Percentiles rank a stretch among this genome's conserved stretches.
phyloP scores from a whole-genome alignment of 352 stramenopile genomes.

The Phytophthora quininea region DNA sequence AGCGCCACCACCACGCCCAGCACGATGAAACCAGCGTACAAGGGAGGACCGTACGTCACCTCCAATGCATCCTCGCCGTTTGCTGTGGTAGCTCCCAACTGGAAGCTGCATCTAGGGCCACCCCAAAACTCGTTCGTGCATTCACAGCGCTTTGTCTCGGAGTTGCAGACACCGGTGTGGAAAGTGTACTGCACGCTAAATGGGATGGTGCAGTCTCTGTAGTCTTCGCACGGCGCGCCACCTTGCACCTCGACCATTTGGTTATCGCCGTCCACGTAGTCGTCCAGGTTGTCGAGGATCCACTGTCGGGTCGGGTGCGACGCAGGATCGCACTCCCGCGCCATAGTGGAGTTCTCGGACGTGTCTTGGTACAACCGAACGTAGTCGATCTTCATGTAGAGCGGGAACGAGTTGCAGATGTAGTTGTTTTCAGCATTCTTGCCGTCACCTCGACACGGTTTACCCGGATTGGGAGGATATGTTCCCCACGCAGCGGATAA shows the following conservation, averaged over 20 bases:
- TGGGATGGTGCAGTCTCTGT: slow-evolving; percentile 66
- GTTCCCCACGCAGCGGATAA: slow-evolving; percentile 88
- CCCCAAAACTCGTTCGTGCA: slow-evolving; percentile 69
- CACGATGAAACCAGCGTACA: slow-evolving; percentile 32
- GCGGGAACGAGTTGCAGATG: slow-evolving; percentile 81
- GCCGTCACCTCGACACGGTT: slow-evolving; percentile 64
- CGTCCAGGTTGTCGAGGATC: slow-evolving; percentile 64
- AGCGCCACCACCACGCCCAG: slow-evolving; percentile 28
- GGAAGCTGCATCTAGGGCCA: slow-evolving; percentile 67
- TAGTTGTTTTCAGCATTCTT: slow-evolving; percentile 50
- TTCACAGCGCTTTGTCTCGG: slow-evolving; percentile 45
- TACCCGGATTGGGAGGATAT: slow-evolving; percentile 58
- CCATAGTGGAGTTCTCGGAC: slow-evolving; percentile 49
- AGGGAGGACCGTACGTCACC: slow-evolving; percentile 35
- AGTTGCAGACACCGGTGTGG: slow-evolving; percentile 61
- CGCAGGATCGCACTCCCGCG: slow-evolving; percentile 60
- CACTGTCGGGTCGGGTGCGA: slow-evolving; percentile 72
- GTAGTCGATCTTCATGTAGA: slow-evolving; percentile 91
- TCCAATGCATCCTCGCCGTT: slow-evolving; percentile 35
- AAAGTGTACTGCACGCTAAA: slow-evolving; percentile 48
- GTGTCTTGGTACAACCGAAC: slow-evolving; percentile 77
- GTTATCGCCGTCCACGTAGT: slow-evolving; percentile 73
- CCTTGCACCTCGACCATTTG: slow-evolving; percentile 53
- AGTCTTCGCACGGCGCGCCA: slow-evolving; percentile 54
- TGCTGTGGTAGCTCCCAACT: slow-evolving; percentile 39